These are phyloP conservation scores for Nepenthes mirabilis DNA, from an alignment of 148 eudicot species.

Conservation along the genomic window DNA sequence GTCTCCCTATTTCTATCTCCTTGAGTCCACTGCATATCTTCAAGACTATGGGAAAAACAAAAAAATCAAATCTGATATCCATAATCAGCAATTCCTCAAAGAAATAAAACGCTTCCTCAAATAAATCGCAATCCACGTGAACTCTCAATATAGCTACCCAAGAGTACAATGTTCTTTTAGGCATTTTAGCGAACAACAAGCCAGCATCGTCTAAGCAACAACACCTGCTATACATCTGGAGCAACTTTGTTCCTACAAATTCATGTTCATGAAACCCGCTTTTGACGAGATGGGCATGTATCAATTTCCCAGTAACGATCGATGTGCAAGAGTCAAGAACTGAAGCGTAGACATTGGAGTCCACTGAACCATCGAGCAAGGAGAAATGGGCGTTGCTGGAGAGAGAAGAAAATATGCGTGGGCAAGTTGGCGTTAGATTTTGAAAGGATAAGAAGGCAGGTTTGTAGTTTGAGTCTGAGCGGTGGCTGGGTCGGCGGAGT, in stretches of 20 bases:
- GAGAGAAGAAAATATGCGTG: slow-evolving; percentile 5
- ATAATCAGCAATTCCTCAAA: slow-evolving; percentile 21
- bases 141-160: slow-evolving; percentile 30
- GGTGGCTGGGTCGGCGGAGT: background rate
- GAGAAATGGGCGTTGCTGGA: slow-evolving; percentile 5
- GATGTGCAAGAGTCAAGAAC: slow-evolving; percentile 28
- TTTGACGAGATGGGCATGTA: slow-evolving; percentile 40
- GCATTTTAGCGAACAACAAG: slow-evolving; percentile 40
- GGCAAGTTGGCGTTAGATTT: slow-evolving; percentile 2
- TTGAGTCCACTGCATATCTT: slow-evolving; percentile 37
- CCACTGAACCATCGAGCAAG: slow-evolving; percentile 7
- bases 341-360: slow-evolving; percentile 31
- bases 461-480: background rate
- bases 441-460: background rate
- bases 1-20: slow-evolving; percentile 40
- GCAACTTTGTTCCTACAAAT: slow-evolving; percentile 39
- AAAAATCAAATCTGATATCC: slow-evolving; percentile 38
- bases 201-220: slow-evolving; percentile 24
- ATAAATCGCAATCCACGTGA: slow-evolving; percentile 24
- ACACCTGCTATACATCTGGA: slow-evolving; percentile 34
- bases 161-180: slow-evolving; percentile 30
- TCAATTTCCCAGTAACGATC: slow-evolving; percentile 24
- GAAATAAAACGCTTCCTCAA: slow-evolving; percentile 25
- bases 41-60: slow-evolving; percentile 39
- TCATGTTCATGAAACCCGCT: slow-evolving; percentile 38